Conservation (phyloP, 208 protist species). For the Sergeia podlipaevii region DNA sequence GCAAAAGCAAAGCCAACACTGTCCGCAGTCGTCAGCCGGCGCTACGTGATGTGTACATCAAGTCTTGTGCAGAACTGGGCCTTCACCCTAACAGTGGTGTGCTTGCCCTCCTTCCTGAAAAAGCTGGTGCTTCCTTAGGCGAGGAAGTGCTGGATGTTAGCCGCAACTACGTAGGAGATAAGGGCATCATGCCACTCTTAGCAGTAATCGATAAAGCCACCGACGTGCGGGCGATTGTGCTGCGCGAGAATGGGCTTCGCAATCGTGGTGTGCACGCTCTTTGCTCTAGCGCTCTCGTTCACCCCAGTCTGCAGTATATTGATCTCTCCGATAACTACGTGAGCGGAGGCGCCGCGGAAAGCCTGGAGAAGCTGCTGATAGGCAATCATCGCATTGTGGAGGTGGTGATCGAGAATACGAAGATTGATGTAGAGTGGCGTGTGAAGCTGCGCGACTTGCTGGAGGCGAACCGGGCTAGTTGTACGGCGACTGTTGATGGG, state of each 20-base stretch:
- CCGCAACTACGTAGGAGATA: conserved; percentile 88
- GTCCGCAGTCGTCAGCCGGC: conserved; percentile 22
- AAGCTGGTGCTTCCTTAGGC: conserved; percentile 20
- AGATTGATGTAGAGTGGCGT: conserved; percentile 77
- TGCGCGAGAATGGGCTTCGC: conserved; percentile 85
- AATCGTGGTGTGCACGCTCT: conserved; percentile 69
- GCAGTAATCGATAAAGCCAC: conserved; percentile 49
- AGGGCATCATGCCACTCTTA: conserved; percentile 70
- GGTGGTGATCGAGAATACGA: conserved; percentile 78
- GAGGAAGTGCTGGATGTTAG: conserved; percentile 65
- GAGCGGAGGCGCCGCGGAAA: conserved; percentile 74
- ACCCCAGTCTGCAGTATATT: conserved; percentile 62
- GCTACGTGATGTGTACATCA: conserved; percentile 74
- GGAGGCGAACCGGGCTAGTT: conserved; percentile 26
- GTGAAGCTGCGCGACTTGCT: conserved; percentile 55
- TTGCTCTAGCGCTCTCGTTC: conserved; percentile 27
- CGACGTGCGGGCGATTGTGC: conserved; percentile 41
- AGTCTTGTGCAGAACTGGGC: conserved; percentile 59
- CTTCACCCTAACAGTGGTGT: conserved; percentile 76
- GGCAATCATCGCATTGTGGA: conserved; percentile 58
- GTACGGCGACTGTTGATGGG: neutral
- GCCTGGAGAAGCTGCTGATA: conserved; percentile 47
- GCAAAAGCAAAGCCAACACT: conserved; percentile 19
- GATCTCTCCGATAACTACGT: conserved; percentile 91
- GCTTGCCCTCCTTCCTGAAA: conserved; percentile 48